Evolutionary conservation across 306 rosid species (phyloP).

Genomic region (Abrus precatorius): DNA sequence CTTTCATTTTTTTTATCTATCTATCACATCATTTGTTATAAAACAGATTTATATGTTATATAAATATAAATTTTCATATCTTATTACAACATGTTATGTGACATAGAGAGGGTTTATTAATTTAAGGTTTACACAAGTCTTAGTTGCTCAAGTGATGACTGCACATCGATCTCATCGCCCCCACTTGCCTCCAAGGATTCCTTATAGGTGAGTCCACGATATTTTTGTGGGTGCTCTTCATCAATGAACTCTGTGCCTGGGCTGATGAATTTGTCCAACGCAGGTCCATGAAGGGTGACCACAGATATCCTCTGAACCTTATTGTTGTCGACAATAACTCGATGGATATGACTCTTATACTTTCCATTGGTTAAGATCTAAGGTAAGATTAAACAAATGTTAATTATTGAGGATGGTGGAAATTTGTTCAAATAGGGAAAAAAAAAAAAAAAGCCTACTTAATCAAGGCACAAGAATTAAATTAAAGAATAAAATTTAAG

Average conservation of each 20-base stretch:
- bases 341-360: constrained; percentile 68
- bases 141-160: constrained; percentile 45
- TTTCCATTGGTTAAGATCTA: constrained; percentile 70
- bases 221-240: constrained; percentile 51
- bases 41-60: too few species aligned
- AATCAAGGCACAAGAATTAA: too few species aligned
- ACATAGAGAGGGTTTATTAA: too few species aligned
- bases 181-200: constrained; percentile 61
- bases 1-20: too few species aligned
- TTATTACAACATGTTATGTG: too few species aligned
- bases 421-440: not conserved
- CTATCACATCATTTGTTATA: too few species aligned
- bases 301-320: constrained; percentile 58
- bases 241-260: constrained; percentile 59
- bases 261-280: constrained; percentile 51
- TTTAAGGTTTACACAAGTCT: not conserved
- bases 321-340: constrained; percentile 65
- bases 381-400: not conserved
- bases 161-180: constrained; percentile 36
- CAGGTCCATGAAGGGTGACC: constrained; percentile 70
- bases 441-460: too few species aligned
- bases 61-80: too few species aligned
- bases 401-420: not conserved
- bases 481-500: too few species aligned
- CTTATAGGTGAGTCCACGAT: constrained; percentile 60